These are phyloP conservation scores for Nectriaceae sp. DNA, from an alignment of 2,329 filamentous ascomycete genomes.

Conservation along the genomic window DNA sequence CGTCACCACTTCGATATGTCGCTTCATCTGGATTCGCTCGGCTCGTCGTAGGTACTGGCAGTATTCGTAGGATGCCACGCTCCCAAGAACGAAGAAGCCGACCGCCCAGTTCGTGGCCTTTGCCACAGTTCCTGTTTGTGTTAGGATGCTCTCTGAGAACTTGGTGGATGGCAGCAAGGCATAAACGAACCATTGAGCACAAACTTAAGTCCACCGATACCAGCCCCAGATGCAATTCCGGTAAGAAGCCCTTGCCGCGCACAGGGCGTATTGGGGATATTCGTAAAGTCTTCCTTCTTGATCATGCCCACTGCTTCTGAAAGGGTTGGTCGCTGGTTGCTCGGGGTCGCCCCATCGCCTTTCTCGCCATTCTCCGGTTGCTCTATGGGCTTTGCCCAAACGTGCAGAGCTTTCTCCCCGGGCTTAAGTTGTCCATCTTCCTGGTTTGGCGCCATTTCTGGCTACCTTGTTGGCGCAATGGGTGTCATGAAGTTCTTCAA, in stretches of 20 bases:
- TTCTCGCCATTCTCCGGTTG: slow-evolving; percentile 18
- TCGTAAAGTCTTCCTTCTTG: slow-evolving; percentile 67
- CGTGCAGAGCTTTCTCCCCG: slow-evolving; percentile 36
- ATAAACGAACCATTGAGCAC: slow-evolving; percentile 68
- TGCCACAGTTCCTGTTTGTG: slow-evolving; percentile 31
- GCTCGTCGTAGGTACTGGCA: slow-evolving; percentile 74
- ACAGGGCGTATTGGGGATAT: slow-evolving; percentile 79
- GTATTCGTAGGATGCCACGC: slow-evolving; percentile 78
- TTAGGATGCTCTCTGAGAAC: slow-evolving; percentile 12
- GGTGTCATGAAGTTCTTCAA: slow-evolving; percentile 26
- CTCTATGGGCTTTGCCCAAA: slow-evolving; percentile 39
- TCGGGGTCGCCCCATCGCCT: slow-evolving; percentile 14
- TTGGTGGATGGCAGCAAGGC: not conserved
- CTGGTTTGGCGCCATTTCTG: slow-evolving; percentile 36
- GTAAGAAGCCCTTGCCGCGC: slow-evolving; percentile 79
- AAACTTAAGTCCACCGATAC: slow-evolving; percentile 71
- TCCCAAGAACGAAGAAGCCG: slow-evolving; percentile 69
- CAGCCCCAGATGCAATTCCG: slow-evolving; percentile 80
- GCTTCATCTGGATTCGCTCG: slow-evolving; percentile 81
- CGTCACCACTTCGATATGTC: slow-evolving; percentile 69
- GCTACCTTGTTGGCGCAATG: slow-evolving; percentile 32
- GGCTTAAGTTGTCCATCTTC: slow-evolving; percentile 24
- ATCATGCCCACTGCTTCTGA: slow-evolving; percentile 67
- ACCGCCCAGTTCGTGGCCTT: slow-evolving; percentile 84
- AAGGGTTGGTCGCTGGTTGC: slow-evolving; percentile 42